Percentiles rank a stretch among this genome's conserved stretches.
Conservation (phyloP, 805 yeast genomes). For the Jamesozyma hellenica region DNA sequence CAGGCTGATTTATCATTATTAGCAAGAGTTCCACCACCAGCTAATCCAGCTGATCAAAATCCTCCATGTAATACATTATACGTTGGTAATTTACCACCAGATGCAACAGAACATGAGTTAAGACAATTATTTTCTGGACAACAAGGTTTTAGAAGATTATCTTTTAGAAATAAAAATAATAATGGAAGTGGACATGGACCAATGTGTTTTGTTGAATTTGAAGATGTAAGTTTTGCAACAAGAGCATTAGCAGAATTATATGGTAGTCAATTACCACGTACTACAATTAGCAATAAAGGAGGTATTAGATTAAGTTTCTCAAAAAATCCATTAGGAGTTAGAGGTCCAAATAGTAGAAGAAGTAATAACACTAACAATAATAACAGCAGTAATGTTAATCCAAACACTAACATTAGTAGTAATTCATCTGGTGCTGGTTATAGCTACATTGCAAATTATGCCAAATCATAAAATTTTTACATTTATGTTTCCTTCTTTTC, state of each 20-base stretch:
- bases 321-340: constrained; percentile 92
- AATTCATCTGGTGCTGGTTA: not conserved
- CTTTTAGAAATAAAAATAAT: constrained; percentile 68
- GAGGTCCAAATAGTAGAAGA: constrained; percentile 53
- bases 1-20: constrained; percentile 58
- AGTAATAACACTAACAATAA: constrained; percentile 19
- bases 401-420: not conserved
- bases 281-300: constrained; percentile 55
- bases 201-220: constrained; percentile 98
- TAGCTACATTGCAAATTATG: constrained; percentile 1
- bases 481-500: not conserved
- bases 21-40: constrained; percentile 81
- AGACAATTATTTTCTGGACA: constrained; percentile 80
- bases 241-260: constrained; percentile 88
- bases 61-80: constrained; percentile 97
- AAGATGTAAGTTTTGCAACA: constrained; percentile 88
- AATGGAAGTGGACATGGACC: constrained; percentile 72
- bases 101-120: constrained; percentile 88
- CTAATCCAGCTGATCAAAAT: constrained; percentile 97
- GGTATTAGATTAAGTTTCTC: constrained; percentile 91
- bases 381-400: constrained; percentile 2
- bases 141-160: constrained; percentile 83
- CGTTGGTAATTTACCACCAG: constrained; percentile 95
- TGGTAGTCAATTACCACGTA: constrained; percentile 82
- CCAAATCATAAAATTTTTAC: not conserved